Base-by-base conservation (phyloP, 179 eudicot species). In the Carnegiea gigantea region DNA sequence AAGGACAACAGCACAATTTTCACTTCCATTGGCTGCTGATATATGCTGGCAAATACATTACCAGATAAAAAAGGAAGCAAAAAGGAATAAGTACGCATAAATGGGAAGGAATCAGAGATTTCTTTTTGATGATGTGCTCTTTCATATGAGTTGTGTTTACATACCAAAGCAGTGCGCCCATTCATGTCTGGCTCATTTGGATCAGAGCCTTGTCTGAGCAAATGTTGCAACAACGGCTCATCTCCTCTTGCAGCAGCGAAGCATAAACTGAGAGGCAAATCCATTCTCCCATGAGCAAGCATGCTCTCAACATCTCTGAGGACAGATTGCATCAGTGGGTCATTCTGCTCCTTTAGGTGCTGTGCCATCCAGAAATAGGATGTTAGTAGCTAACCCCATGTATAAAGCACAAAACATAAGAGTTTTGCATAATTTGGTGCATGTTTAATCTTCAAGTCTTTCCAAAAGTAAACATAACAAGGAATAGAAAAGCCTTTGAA, bases 181-280 rank as follows among this genome's bases (percentile, higher is more conserved):
- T 87, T 86, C 81, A 73, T 73, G 78, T 93, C 98, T 59, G 81
- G 40, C 68, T 93, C 98, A 77, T 93, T 88, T n/a, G 96, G 94
- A 79, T 93, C 89, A 78, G 84, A 51, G 7, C 94, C 94, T 40
- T 86, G 88, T 77, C 62, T 85, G 24, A 93, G 88, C 87, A 93
- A 81, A 73, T 88, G 88, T 57, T 80, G 88, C 88, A 93, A 79
- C 84, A 93, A 80, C 15, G 86, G 70, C 65, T 90, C 91, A 77
- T 93, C 96, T 71, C 88, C 93, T 85, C 93, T 88, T 57, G 78
- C 81, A 44, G 93, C 93, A 9, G 98, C 94, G 85, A 93, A 92
- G 70, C 92, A 88, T 80, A 92, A 80, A 83, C 89, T 91, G 30
- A 93, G 90, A 78, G 98, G 98, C 87, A 93, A 72, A 80, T 92